Base-by-base conservation (phyloP, 2,329 filamentous ascomycete species). In the Nemania serpens region DNA sequence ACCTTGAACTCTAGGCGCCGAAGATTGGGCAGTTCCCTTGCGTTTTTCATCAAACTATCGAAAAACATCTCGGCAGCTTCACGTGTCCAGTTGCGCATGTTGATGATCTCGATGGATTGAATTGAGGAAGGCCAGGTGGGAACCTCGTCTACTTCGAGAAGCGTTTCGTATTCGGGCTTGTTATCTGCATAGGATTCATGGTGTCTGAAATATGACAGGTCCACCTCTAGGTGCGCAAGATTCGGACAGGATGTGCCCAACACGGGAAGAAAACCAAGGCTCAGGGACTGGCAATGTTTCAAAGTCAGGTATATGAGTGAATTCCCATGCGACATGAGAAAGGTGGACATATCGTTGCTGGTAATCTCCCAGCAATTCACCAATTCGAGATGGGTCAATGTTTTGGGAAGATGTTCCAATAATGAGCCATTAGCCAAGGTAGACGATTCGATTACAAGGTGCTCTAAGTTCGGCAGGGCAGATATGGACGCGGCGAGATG, bases 91-190 rank as follows among this genome's bases (percentile, higher is more conserved):
- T 91, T 89, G 37, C 91, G 86, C 62, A 97, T 82, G 63, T 95
- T 88, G 43, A 89, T 83, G 58, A 97, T 81, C 71, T 94, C 89
- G 47, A 98, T 81, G 2, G 82, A 79, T 54, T 87, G 86, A 1
- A 98, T 80, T 5, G 82, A 87, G 5, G 80, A 72, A 1, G 94
- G 93, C 94, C 94, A 98, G 0, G 82, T 84, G 0, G 94, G 93
- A 5, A 88, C 75, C 63, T 96, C 85, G 17, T 81, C 78, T 11
- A 81, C 78, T 1, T 75, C 74, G n/a, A 97, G 78, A 1, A 93
- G 81, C 18, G 84, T 78, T 0, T 90, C 85, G 70, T 93, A 97
- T 50, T 87, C 81, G 0, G 93, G 91, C 59, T 91, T 87, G 1
- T 88, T 86, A 69, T 95, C 90, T 50, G 86, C 85, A 65, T 88